Evolutionary conservation across 139 green algal species (phyloP), one percentile per base, ranked within the genome.

Genomic region (Chlamydomonas eustigma): DNA sequence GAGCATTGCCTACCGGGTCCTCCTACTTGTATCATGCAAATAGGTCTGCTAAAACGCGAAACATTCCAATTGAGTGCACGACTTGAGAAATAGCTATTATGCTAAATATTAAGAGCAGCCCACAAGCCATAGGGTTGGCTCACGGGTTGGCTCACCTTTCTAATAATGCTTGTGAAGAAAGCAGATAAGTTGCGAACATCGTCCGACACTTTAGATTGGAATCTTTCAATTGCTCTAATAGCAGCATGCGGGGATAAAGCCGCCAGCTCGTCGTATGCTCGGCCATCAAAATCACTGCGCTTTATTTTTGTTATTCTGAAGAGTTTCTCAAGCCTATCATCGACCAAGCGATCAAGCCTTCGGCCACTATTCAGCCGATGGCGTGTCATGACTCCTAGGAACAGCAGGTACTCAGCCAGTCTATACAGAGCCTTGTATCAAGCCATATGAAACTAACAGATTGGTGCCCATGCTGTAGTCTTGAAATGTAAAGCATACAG

Each of bases 141-240:
- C 68, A n/a, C n/a, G n/a, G n/a, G 22, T 44, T 44, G 28, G 5
- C n/a, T n/a, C 34, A 51, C 67, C 74, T 32, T 58, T 39, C n/a
- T 39, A 35, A 85, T 50, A 4, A 77, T 84, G 25, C 78, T 77
- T 76, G 84, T 84, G 52, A 87, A 85, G 5, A 84, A 77, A 3
- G 78, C 78, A 6, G 79, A 72, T 12, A 64, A 50, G 82, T 81
- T 84, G 51, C 82, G 78, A 24, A 87, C 66, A 2, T 82, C 78
- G 18, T 70, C 58, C 25, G 58, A 32, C 6, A 32, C 24, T 32
- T 35, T 32, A 5, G 24, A 5, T 28, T 70, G 58, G 18, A 70
- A 70, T 32, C 18, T 32, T 18, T 70, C 58, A 35, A 70, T 70
- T 28, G 58, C 58, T 32, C 58, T 24, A 28, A 32, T 8, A 24